These are phyloP conservation scores for Wallacemonas sp. DNA, from an alignment of 208 protist genomes.

Conservation along the genomic window DNA sequence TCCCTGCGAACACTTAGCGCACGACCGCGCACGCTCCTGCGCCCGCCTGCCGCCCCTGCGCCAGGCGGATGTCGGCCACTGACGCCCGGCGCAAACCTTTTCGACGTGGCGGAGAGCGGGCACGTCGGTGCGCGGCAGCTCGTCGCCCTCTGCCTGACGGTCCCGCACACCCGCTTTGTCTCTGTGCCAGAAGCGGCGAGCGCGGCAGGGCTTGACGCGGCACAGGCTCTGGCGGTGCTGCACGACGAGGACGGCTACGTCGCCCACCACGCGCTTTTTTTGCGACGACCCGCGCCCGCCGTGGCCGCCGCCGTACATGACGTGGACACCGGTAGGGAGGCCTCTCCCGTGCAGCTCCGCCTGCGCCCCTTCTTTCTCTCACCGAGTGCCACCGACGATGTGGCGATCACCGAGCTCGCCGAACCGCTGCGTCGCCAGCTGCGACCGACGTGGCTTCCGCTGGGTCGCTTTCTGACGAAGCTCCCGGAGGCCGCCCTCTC, in stretches of 20 bases:
- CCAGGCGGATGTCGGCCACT: no score
- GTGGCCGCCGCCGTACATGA: no score
- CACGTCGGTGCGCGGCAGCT: not conserved
- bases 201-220: not conserved
- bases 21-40: no score
- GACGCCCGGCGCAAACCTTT: not conserved
- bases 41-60: no score
- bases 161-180: not conserved
- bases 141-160: constrained; percentile 17
- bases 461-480: constrained; percentile 42
- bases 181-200: not conserved
- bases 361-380: constrained; percentile 78
- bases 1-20: no score
- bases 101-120: not conserved
- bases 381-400: constrained; percentile 52
- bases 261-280: not conserved
- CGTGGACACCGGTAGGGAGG: not conserved
- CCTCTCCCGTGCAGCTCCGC: constrained; percentile 27
- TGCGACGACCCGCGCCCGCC: no score
- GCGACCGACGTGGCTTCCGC: constrained; percentile 57
- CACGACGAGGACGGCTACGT: not conserved
- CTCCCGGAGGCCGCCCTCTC: constrained; percentile 15
- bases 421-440: constrained; percentile 34
- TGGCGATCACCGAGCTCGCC: constrained; percentile 25
- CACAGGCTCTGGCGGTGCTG: not conserved